Percentiles rank a stretch among this genome's conserved stretches.
phyloP scores from a whole-genome alignment of 2,329 filamentous ascomycete genomes.

The Aureobasidium pullulans region DNA sequence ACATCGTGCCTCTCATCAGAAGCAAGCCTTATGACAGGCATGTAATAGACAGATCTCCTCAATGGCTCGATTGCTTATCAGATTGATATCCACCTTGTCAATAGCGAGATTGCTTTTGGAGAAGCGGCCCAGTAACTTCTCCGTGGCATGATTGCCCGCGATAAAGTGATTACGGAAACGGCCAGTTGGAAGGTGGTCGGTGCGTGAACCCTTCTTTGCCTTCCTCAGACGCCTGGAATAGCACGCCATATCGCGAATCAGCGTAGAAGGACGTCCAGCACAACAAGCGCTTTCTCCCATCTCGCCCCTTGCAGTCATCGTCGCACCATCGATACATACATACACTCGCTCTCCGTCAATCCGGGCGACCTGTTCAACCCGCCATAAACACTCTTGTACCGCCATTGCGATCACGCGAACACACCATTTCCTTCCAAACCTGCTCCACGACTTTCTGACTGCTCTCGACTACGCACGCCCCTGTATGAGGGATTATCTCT shows the following conservation, averaged over 20 bases:
- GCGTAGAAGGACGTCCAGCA: background rate
- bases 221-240: background rate
- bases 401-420: background rate
- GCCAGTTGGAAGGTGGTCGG: background rate
- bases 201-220: conserved; percentile 8
- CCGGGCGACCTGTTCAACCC: background rate
- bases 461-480: background rate
- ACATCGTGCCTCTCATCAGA: no score
- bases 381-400: background rate
- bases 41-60: no score
- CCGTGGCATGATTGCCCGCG: background rate
- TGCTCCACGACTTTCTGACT: background rate
- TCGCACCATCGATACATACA: conserved; percentile 8
- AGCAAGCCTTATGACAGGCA: no score
- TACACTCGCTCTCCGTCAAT: conserved; percentile 2
- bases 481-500: background rate
- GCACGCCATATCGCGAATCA: conserved; percentile 9
- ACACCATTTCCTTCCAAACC: background rate
- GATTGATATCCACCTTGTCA: background rate
- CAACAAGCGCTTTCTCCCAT: background rate
- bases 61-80: no score
- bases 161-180: background rate
- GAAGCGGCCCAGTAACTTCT: background rate
- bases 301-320: conserved; percentile 5
- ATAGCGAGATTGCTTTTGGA: background rate